phyloP scores from a whole-genome alignment of 2,329 filamentous ascomycete species.

The Trichoderma simmonsii region DNA sequence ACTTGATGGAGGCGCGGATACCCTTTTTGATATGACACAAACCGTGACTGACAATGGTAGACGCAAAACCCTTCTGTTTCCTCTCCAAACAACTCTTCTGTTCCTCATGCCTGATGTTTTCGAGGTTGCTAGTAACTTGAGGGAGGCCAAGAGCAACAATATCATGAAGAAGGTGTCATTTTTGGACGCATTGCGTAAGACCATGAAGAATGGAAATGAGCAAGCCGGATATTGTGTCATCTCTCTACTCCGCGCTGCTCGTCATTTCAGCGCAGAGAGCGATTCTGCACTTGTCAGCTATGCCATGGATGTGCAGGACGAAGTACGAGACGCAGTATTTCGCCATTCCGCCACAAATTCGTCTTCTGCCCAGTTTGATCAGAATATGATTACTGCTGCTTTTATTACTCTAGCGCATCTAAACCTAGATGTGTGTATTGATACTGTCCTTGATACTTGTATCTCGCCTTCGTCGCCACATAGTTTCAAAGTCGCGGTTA shows the following conservation, averaged over 20 bases:
- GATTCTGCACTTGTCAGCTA: conserved; percentile 64
- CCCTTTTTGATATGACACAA: conserved; percentile 66
- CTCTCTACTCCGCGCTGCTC: conserved; percentile 58
- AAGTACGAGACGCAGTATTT: conserved; percentile 64
- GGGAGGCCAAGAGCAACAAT: conserved; percentile 59
- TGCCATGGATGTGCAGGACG: conserved; percentile 66
- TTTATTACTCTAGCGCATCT: conserved; percentile 64
- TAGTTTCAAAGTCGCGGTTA: conserved; percentile 59
- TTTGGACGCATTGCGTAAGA: conserved; percentile 60
- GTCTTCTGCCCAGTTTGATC: conserved; percentile 49
- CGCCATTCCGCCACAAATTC: conserved; percentile 46
- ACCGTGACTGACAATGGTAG: conserved; percentile 57
- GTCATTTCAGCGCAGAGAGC: conserved; percentile 61
- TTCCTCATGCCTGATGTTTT: conserved; percentile 67
- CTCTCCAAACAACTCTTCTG: conserved; percentile 60
- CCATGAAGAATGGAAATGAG: conserved; percentile 62
- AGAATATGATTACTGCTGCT: conserved; percentile 62
- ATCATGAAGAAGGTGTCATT: conserved; percentile 66
- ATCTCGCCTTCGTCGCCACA: conserved; percentile 55
- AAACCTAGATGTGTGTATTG: conserved; percentile 56
- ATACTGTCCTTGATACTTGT: conserved; percentile 55
- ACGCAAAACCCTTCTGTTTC: conserved; percentile 55
- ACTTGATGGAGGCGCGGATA: conserved; percentile 64
- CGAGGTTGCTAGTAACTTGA: conserved; percentile 65
- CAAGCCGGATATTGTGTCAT: conserved; percentile 65